Base-by-base conservation (phyloP, 306 rosid genomes). In the Amphicarpaea edgeworthii region DNA sequence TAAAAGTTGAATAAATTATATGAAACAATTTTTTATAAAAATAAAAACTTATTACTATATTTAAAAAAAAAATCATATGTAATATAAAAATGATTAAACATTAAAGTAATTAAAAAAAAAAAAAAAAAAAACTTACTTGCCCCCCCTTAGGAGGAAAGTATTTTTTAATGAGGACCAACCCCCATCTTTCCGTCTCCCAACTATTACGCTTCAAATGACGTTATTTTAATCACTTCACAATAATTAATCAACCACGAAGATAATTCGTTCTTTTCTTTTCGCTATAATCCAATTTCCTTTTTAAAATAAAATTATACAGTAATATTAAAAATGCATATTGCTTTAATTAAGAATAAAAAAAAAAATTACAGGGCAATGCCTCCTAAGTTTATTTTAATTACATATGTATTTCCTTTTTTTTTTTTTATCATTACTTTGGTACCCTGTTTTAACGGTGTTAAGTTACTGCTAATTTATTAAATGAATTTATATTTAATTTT, bases 231-330 rank as follows among this genome's bases (percentile, higher is more conserved):
- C 5, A 17, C 5, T 46, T 17, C 50, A 14, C 51, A 12, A 53
- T 1, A 55, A 38, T 14, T 30, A 61, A 61, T 12, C 6, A 45
- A 45, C 34, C 19, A 1, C 38, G 6, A 32, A 17, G 15, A 5
- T n/a, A 19, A 9, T 15, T 4, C 7, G 7, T 34, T 15, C 64
- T 21, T 63, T 37, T 12, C 19, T 34, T 74, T 46, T 14, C 17
- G 9, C 64, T 8, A 67, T 17, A 77, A 30, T 67, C 17, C 81
- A 67, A 67, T 60, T 43, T 11, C 46, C 12, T 41, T 2, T 26
- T 8, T 17, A 0, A 7, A 46, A 75, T 32, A 12, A 17, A 47
- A 32, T 43, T 9, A 23, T 17, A 34, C 32, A 24, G 9, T n/a
- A n/a, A n/a, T 53, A 41, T 14, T 19, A 34, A 14, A 54, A 38